Evolutionary conservation across 768 basidiomycete genomes (phyloP).

Genomic region (Lentinus brumalis): DNA sequence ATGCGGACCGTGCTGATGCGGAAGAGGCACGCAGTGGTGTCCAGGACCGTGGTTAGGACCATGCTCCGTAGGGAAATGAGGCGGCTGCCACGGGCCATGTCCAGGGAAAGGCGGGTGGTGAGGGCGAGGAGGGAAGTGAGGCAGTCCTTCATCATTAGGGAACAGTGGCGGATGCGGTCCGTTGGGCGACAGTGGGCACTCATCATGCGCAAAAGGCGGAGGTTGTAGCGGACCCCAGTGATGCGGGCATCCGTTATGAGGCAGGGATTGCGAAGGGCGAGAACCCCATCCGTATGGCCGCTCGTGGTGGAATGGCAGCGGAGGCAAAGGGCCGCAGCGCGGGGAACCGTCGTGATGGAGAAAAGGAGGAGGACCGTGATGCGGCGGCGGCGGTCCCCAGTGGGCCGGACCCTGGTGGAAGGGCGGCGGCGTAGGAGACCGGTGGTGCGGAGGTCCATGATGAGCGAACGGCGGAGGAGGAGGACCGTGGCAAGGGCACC

Average conservation of each 20-base stretch:
- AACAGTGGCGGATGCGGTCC: background rate
- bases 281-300: too few species aligned
- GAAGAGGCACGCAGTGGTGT: too few species aligned
- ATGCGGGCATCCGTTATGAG: background rate
- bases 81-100: background rate
- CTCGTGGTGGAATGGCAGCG: too few species aligned
- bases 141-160: background rate
- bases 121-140: background rate
- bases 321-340: too few species aligned
- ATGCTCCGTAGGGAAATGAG: constrained; percentile 1
- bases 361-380: too few species aligned
- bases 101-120: background rate
- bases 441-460: background rate
- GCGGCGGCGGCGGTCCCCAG: too few species aligned
- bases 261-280: background rate
- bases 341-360: too few species aligned
- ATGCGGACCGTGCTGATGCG: background rate
- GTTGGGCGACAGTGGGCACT: too few species aligned
- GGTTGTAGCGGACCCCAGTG: background rate
- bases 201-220: background rate
- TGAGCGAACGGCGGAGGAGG: background rate
- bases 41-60: background rate
- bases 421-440: background rate
- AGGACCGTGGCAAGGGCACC: background rate
- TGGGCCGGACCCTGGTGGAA: background rate